These are phyloP conservation scores for Ceratocystis harringtonii DNA, from an alignment of 2,329 filamentous ascomycete genomes.

Conservation along the genomic window DNA sequence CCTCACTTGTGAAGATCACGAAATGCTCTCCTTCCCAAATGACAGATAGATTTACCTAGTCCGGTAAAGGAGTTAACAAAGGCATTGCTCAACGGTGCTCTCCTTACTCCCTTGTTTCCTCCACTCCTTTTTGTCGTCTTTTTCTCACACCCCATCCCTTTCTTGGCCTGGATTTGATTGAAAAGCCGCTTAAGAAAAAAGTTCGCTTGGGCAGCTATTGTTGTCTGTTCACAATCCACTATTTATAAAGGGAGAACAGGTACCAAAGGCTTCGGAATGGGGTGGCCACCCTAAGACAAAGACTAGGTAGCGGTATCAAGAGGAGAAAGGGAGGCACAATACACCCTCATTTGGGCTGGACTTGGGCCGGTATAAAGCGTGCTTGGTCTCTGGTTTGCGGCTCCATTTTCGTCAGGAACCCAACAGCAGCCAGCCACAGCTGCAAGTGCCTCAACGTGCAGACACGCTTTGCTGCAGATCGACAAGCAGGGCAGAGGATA, in stretches of 20 bases:
- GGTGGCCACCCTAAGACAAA: background rate
- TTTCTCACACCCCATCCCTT: background rate
- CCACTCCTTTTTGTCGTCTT: background rate
- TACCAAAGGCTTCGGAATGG: background rate
- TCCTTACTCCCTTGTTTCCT: background rate
- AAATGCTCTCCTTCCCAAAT: background rate
- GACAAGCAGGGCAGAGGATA: background rate
- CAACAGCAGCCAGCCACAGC: background rate
- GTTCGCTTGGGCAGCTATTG: background rate
- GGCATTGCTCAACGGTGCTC: background rate
- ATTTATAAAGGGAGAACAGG: background rate
- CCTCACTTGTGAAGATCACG: background rate
- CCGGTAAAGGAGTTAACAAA: background rate
- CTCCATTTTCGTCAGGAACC: background rate
- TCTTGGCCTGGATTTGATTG: background rate
- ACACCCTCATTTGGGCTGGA: background rate
- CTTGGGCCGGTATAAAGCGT: background rate
- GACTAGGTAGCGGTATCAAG: background rate
- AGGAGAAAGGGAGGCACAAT: background rate
- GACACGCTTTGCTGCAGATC: background rate
- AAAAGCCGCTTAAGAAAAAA: background rate
- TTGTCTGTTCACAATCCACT: background rate
- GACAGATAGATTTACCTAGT: background rate
- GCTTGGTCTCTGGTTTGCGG: background rate
- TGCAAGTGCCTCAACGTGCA: background rate